A percentile compares a stretch with the other conserved stretches of the same genome.
Evolutionary conservation across 495 filamentous ascomycete species (phyloP).

Genomic region (Tuber magnatum): DNA sequence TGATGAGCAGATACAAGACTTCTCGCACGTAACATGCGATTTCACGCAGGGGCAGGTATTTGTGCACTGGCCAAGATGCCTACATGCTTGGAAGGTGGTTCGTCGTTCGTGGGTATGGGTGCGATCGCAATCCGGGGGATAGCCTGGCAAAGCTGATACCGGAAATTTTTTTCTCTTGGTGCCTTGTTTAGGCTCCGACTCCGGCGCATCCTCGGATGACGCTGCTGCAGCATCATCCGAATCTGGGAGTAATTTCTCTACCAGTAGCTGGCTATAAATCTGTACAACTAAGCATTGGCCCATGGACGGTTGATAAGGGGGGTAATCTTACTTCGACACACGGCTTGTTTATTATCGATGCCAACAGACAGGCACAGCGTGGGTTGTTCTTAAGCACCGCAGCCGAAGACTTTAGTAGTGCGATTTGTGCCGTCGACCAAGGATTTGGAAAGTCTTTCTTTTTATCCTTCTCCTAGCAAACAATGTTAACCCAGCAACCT

Average conservation of each 20-base stretch:
- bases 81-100: conserved; percentile 35
- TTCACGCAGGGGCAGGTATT: conserved; percentile 32
- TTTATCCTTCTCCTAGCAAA: conserved; percentile 5
- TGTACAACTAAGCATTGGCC: not conserved
- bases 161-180: conserved; percentile 36
- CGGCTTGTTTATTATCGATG: conserved; percentile 34
- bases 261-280: conserved; percentile 29
- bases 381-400: conserved; percentile 35
- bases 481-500: not conserved
- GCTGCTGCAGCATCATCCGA: not conserved
- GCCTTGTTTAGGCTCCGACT: conserved; percentile 13
- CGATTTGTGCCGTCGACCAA: conserved; percentile 31
- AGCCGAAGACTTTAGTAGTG: conserved; percentile 27
- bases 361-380: conserved; percentile 33
- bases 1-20: conserved; percentile 55
- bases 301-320: not conserved
- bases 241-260: conserved; percentile 24
- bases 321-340: conserved; percentile 32
- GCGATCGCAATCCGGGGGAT: conserved; percentile 36
- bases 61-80: conserved; percentile 36
- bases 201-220: conserved; percentile 8
- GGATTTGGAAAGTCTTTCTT: not conserved
- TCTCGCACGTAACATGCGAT: conserved; percentile 57
- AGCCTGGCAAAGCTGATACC: conserved; percentile 26
- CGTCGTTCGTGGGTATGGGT: conserved; percentile 38